phyloP scores from a whole-genome alignment of 192 early-diverging fungal genomes.

The Coemansia sp. region DNA sequence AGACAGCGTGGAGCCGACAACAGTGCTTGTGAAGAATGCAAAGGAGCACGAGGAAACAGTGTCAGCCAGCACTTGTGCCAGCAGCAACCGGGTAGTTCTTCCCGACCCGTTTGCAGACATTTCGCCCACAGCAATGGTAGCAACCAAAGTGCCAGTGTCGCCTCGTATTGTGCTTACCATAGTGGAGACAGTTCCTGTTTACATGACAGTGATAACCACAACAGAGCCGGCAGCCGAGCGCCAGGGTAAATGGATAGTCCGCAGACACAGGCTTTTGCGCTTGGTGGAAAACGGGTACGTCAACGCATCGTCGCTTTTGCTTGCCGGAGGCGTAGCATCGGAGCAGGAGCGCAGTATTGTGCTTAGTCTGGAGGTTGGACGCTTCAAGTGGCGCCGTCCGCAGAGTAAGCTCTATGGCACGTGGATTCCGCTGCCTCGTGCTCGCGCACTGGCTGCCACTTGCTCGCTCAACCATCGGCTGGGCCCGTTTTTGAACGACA shows the following conservation, averaged over 20 bases:
- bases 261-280: slow-evolving; percentile 71
- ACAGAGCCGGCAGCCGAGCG: slow-evolving; percentile 40
- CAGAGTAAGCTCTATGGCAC: slow-evolving; percentile 78
- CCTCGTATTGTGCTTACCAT: slow-evolving; percentile 54
- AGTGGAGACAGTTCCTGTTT: slow-evolving; percentile 55
- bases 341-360: slow-evolving; percentile 84
- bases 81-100: slow-evolving; percentile 33
- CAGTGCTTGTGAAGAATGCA: slow-evolving; percentile 28
- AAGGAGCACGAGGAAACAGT: slow-evolving; percentile 41
- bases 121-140: slow-evolving; percentile 46
- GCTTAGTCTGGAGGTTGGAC: slow-evolving; percentile 79
- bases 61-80: background rate
- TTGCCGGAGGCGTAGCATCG: slow-evolving; percentile 84
- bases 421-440: slow-evolving; percentile 89
- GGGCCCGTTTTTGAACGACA: slow-evolving; percentile 75
- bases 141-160: slow-evolving; percentile 42
- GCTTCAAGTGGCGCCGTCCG: slow-evolving; percentile 71
- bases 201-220: slow-evolving; percentile 54
- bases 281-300: slow-evolving; percentile 83
- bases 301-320: slow-evolving; percentile 80
- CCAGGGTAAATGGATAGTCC: slow-evolving; percentile 46
- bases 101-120: slow-evolving; percentile 52
- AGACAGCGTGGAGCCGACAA: slow-evolving; percentile 46
- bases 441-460: slow-evolving; percentile 77
- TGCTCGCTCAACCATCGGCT: slow-evolving; percentile 76